Percentiles rank a stretch among this genome's conserved stretches.
Evolutionary conservation across 305 asterid genomes (phyloP).

Genomic region (Solanum hybrid): DNA sequence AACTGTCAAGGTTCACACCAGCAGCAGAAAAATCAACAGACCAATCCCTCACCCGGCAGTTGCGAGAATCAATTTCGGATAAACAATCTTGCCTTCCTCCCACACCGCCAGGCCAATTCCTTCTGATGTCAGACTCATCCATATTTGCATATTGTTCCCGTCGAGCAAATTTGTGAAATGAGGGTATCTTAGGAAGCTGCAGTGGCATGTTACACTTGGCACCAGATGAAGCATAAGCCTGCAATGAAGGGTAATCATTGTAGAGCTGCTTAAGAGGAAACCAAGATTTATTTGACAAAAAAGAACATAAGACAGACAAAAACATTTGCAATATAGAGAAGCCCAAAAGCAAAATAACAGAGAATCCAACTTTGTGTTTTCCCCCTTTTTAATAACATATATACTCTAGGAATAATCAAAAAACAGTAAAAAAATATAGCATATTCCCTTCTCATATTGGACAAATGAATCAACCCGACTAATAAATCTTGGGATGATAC

Average conservation of each 20-base stretch:
- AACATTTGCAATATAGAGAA: neutral
- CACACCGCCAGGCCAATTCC: constrained; percentile 75
- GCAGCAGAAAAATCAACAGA: constrained; percentile 95
- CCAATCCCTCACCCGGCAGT: constrained; percentile 98
- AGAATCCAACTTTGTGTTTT: neutral
- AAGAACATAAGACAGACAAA: neutral
- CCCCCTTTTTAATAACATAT: neutral
- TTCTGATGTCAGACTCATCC: constrained; percentile 65
- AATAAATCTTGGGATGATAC: neutral
- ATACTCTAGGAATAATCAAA: neutral
- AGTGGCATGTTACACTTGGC: constrained; percentile 43
- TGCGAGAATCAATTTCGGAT: constrained; percentile 95
- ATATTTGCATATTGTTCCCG: constrained; percentile 63
- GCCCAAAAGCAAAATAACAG: neutral
- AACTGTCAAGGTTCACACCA: constrained; percentile 66
- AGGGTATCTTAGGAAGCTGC: constrained; percentile 89
- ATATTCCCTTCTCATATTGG: neutral
- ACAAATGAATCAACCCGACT: neutral
- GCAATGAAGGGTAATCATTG: constrained; percentile 18
- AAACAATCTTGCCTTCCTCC: constrained; percentile 73
- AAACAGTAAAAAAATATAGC: neutral
- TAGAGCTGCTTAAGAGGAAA: neutral
- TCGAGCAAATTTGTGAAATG: constrained; percentile 90
- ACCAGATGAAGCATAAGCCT: constrained; percentile 92
- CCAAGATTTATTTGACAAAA: neutral